Evolutionary conservation across 2,329 filamentous ascomycete genomes (phyloP).

Genomic region (Colletotrichum neosansevieriae): DNA sequence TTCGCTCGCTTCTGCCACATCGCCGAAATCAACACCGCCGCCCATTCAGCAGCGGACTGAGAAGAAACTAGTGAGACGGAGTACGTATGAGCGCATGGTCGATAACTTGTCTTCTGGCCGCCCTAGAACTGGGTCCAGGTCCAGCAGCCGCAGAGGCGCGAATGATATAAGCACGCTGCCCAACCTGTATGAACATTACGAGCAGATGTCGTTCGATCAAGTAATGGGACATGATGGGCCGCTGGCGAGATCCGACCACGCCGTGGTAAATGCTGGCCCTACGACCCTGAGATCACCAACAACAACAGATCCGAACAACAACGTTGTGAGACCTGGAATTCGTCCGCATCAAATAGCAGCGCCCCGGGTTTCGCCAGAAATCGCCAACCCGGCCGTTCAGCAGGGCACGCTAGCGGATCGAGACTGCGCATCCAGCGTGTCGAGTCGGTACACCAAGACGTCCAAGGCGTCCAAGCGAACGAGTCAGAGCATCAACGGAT

Average conservation of each 20-base stretch:
- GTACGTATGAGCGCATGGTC: conserved; percentile 49
- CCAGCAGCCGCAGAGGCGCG: conserved; percentile 35
- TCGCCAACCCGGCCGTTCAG: background rate
- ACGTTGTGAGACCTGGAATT: conserved; percentile 13
- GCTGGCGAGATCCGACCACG: conserved; percentile 21
- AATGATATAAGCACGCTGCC: conserved; percentile 54
- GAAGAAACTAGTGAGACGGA: conserved; percentile 50
- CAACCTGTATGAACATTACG: conserved; percentile 69
- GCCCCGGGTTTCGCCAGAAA: background rate
- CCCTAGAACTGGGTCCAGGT: conserved; percentile 35
- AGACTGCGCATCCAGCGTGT: conserved; percentile 58
- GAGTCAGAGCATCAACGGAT: conserved; percentile 59
- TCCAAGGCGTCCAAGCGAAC: conserved; percentile 66
- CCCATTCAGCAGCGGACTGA: conserved; percentile 44
- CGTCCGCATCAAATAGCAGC: conserved; percentile 9
- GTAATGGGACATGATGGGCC: conserved; percentile 45
- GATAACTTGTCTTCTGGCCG: conserved; percentile 28
- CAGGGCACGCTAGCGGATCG: conserved; percentile 38
- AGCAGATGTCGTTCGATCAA: conserved; percentile 65
- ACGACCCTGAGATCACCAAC: conserved; percentile 36
- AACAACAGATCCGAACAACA: conserved; percentile 8
- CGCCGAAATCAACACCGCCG: conserved; percentile 45
- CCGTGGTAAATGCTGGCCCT: background rate
- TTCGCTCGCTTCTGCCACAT: conserved; percentile 55
- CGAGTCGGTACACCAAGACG: conserved; percentile 66